A percentile compares a stretch with the other conserved stretches of the same genome.
phyloP scores from a whole-genome alignment of 768 basidiomycete species.

The Gloeophyllum trabeum region DNA sequence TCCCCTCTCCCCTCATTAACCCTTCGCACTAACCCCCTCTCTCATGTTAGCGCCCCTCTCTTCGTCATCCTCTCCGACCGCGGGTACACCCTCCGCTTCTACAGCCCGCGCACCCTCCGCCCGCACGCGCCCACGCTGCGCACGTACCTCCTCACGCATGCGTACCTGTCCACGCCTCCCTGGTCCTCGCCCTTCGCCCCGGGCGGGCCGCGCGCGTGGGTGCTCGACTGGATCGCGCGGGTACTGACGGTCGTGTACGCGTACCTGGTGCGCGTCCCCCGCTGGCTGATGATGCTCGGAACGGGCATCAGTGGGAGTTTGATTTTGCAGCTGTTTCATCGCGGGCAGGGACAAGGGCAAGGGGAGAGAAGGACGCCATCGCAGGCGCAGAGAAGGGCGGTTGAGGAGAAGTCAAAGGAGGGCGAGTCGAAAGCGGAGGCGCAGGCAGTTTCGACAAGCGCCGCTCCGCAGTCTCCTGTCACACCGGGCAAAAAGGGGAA shows the following conservation, averaged over 20 bases:
- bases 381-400: no score
- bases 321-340: conserved; percentile 55
- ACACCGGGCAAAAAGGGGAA: no score
- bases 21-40: conserved; percentile 1
- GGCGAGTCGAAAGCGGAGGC: no score
- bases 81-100: conserved; percentile 76
- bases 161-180: conserved; percentile 48
- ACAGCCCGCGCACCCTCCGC: conserved; percentile 50
- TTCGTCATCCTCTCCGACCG: conserved; percentile 62
- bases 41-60: conserved; percentile 52
- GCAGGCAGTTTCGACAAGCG: no score
- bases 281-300: conserved; percentile 55
- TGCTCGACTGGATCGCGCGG: conserved; percentile 50
- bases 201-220: conserved; percentile 57
- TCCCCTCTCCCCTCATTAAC: conserved; percentile 9
- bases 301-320: conserved; percentile 62
- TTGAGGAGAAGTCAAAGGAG: no score
- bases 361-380: no score
- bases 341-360: conserved; percentile 7
- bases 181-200: conserved; percentile 68
- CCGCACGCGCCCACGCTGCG: conserved; percentile 49
- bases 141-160: conserved; percentile 53
- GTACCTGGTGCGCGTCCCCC: conserved; percentile 42
- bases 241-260: conserved; percentile 38
- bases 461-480: no score